Base-by-base conservation (phyloP, 345 rosid genomes). In the Eucalyptus marginata region DNA sequence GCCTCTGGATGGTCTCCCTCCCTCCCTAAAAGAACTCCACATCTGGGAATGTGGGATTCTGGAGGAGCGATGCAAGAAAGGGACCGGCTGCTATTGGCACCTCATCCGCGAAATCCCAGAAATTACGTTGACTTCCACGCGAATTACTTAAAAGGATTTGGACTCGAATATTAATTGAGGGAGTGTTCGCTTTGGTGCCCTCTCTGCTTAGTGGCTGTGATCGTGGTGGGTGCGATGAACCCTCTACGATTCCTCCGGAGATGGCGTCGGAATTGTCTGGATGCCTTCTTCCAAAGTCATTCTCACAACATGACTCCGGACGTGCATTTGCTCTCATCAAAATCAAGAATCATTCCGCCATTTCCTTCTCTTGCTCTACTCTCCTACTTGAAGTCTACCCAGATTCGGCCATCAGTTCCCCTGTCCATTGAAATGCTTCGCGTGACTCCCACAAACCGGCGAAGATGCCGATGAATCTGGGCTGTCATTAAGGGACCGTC, bases 1-100 rank as follows among this genome's bases (percentile, higher is more conserved):
- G 66, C 66, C 66, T 0, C 31, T 0, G 31, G 31, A 59, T 59
- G 66, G 1, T 7, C 66, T 59, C 66, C 31, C 66, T 59, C 66
- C 31, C 31, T 59, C 66, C 7, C 31, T 58, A 2, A 0, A 0
- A 58, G 0, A 0, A 0, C 7, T 58, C 3, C 0, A 0, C 0
- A 58, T 58, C n/a, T 0, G 0, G 0, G 0, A 0, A 0, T 56
- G 64, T 0, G 0, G 1, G 31, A 59, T 25, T 25, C 31, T 59
- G 4, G 15, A 11, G 66, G 66, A 59, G 66, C n/a, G 66, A 59
- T 59, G 66, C 66, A 27, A 5, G 66, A 11, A 59, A 59, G 2
- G 4, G 7, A 59, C 66, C 2, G 66, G 66, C 31, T 0, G 15
- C 66, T 27, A 27, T 11, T 59, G 66, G 66, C 31, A 0, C 31